Evolutionary conservation across 1,139 yeast species (phyloP).

Genomic region (Nakaseomyces uthaithaninus): DNA sequence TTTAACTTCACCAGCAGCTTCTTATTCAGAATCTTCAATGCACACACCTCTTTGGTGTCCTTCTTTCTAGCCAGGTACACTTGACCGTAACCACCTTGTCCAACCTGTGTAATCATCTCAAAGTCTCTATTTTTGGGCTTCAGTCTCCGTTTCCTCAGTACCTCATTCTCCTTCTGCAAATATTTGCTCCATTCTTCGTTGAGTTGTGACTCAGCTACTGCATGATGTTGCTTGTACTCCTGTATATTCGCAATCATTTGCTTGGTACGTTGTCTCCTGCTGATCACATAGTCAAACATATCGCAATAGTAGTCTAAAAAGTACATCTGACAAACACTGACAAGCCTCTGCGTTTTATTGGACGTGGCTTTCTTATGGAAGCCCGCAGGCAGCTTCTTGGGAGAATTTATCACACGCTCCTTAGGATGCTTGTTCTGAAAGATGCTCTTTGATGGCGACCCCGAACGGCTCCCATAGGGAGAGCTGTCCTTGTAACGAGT

Average conservation of each 20-base stretch:
- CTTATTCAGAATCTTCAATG: constrained; percentile 85
- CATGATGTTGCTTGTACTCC: constrained; percentile 39
- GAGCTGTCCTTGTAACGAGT: background rate
- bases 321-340: constrained; percentile 70
- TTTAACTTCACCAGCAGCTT: constrained; percentile 78
- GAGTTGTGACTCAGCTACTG: constrained; percentile 37
- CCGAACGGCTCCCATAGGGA: background rate
- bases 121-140: constrained; percentile 94
- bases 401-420: constrained; percentile 29
- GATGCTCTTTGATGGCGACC: constrained; percentile 21
- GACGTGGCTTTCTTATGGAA: constrained; percentile 54
- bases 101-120: constrained; percentile 94
- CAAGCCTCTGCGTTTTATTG: constrained; percentile 75
- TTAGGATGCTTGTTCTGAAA: constrained; percentile 22
- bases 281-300: constrained; percentile 84
- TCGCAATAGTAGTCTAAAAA: constrained; percentile 95
- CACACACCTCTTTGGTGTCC: constrained; percentile 93
- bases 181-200: constrained; percentile 67
- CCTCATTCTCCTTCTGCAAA: constrained; percentile 75
- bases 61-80: constrained; percentile 90
- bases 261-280: constrained; percentile 69
- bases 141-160: constrained; percentile 76
- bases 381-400: constrained; percentile 41
- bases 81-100: constrained; percentile 99
- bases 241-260: constrained; percentile 50